Conservation (phyloP, 2,329 filamentous ascomycete species). For the Cryoendolithus antarcticus region DNA sequence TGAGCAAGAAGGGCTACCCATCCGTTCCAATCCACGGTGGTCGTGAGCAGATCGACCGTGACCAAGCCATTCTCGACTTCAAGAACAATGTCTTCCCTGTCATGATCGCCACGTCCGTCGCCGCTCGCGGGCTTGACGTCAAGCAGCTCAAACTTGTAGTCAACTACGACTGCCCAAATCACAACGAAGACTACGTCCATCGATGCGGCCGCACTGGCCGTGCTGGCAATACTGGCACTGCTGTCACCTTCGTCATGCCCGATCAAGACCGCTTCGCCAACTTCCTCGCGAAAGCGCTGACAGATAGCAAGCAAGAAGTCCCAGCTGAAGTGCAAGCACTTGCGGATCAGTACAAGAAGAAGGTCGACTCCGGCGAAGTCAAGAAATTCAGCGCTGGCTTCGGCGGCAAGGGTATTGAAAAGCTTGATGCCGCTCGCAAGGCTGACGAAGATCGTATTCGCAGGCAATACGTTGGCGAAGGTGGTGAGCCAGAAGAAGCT, state of each 20-base stretch:
- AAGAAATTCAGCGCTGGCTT: slow-evolving; percentile 78
- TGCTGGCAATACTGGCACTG: slow-evolving; percentile 86
- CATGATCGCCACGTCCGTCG: slow-evolving; percentile 87
- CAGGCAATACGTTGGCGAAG: slow-evolving; percentile 69
- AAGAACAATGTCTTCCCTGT: slow-evolving; percentile 83
- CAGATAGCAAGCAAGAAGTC: slow-evolving; percentile 75
- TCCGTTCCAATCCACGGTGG: slow-evolving; percentile 91
- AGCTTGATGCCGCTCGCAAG: slow-evolving; percentile 81
- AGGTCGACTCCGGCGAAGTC: slow-evolving; percentile 84
- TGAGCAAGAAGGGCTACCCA: slow-evolving; percentile 74
- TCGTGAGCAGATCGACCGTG: slow-evolving; percentile 85
- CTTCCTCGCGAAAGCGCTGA: slow-evolving; percentile 82
- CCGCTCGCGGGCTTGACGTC: slow-evolving; percentile 87
- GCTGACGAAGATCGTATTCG: slow-evolving; percentile 75
- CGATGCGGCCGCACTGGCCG: slow-evolving; percentile 86
- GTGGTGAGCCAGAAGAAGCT: slow-evolving; percentile 66
- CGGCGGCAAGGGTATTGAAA: slow-evolving; percentile 86
- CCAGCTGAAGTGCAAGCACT: slow-evolving; percentile 55
- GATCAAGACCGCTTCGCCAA: slow-evolving; percentile 85
- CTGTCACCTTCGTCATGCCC: slow-evolving; percentile 84
- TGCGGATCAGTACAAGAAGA: slow-evolving; percentile 62
- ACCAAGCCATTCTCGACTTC: slow-evolving; percentile 86
- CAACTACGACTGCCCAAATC: slow-evolving; percentile 89
- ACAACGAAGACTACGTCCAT: slow-evolving; percentile 94
- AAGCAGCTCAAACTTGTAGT: slow-evolving; percentile 92